Base-by-base conservation (phyloP, 2,329 filamentous ascomycete genomes). In the Calonectria pseudoreteaudii region DNA sequence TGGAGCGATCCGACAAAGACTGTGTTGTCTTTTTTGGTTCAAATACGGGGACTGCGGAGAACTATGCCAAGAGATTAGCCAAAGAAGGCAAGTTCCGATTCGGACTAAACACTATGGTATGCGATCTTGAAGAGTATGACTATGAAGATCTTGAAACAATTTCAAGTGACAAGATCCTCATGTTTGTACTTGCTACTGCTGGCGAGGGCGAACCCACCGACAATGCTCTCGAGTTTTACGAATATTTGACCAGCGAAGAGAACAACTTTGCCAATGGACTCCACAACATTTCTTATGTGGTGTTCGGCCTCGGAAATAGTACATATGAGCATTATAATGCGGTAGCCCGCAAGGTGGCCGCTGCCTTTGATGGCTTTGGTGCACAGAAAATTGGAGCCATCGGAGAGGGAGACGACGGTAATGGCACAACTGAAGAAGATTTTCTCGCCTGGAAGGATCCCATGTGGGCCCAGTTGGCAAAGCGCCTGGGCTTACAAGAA, bases 311-410 rank as follows among this genome's bases (percentile, higher is more conserved):
- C 49, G 97, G 97, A 79, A 99, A 99, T 90, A 98, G 98, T 89
- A 98, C 97, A 36, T 99, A 99, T 84, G 97, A 99, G 84, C 97
- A 99, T 89, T 99, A 98, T 90, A 98, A 99, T 88, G 94, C 94
- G 66, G 98, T 99, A 94, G 96, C 99, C 73, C 95, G 96, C 84
- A 94, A 96, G 76, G 93, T 98, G 71, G 92, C 97, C 86, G 92
- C 93, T 83, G 93, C 92, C 74, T 88, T 99, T 71, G 89, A 92
- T 81, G 96, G 94, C 81, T 89, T 97, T 26, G 97, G 97, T 74
- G 97, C 94, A 11, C 90, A 92, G 82, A 91, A 95, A 78, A 94
- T 99, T 79, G 96, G 96, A 56, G 89, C 92, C 71, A 95, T 95
- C 71, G 97, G 97, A 80, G 96, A 98, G 87, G 97, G 97, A 81